Conservation (phyloP, 108 stramenopile species). For the Skeletonema marinoi region DNA sequence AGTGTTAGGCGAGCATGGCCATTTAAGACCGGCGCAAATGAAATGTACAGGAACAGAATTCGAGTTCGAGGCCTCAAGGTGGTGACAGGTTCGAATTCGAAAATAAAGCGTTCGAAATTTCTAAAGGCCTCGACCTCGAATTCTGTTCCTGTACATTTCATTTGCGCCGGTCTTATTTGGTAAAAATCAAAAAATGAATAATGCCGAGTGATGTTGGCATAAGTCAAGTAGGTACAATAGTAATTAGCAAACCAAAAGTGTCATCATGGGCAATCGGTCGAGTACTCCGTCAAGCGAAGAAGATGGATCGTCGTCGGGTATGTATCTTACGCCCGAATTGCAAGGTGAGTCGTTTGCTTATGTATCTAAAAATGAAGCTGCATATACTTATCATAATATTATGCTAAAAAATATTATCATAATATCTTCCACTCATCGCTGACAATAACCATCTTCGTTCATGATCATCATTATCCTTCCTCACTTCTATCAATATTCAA, state of each 20-base stretch:
- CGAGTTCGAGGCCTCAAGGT: too few relatives aligned
- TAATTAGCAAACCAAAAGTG: too few relatives aligned
- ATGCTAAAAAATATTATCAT: not conserved
- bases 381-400: not conserved
- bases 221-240: too few relatives aligned
- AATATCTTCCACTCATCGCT: not conserved
- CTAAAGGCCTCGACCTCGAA: too few relatives aligned
- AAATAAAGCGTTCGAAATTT: too few relatives aligned
- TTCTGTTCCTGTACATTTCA: too few relatives aligned
- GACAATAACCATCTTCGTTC: not conserved
- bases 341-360: conserved; percentile 2
- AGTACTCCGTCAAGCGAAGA: not conserved
- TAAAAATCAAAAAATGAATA: too few relatives aligned
- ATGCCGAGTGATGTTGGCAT: too few relatives aligned
- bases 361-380: not conserved
- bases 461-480: not conserved
- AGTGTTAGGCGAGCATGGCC: not conserved
- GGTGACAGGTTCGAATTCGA: too few relatives aligned
- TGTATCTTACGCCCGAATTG: conserved; percentile 5
- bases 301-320: not conserved
- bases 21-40: too few relatives aligned
- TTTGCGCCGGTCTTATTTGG: too few relatives aligned
- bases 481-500: not conserved
- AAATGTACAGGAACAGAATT: too few relatives aligned
- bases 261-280: not conserved